phyloP scores from a whole-genome alignment of 2,329 filamentous ascomycete genomes.

The Coniochaeta hoffmannii region DNA sequence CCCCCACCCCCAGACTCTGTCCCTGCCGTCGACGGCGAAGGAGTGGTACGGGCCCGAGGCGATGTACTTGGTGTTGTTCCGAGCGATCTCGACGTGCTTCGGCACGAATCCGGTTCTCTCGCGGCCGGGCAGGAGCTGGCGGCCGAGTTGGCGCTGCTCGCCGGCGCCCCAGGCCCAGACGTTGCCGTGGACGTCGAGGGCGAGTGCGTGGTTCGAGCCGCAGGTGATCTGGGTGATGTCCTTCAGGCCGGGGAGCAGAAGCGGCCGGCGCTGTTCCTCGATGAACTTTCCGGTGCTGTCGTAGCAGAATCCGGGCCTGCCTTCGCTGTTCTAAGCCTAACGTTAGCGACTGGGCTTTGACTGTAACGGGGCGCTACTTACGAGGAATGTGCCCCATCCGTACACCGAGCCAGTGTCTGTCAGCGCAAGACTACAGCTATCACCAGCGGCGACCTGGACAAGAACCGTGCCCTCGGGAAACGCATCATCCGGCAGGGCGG shows the following conservation, averaged over 20 bases:
- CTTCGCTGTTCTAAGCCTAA: slow-evolving; percentile 9
- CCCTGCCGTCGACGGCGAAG: slow-evolving; percentile 53
- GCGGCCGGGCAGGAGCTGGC: slow-evolving; percentile 13
- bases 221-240: slow-evolving; percentile 45
- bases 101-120: slow-evolving; percentile 7
- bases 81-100: slow-evolving; percentile 25
- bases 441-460: slow-evolving; percentile 49
- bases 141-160: slow-evolving; percentile 59
- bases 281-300: slow-evolving; percentile 12
- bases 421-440: slow-evolving; percentile 54
- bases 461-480: slow-evolving; percentile 51
- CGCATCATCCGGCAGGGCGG: slow-evolving; percentile 38
- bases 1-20: slow-evolving; percentile 58
- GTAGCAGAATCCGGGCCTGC: slow-evolving; percentile 10
- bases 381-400: slow-evolving; percentile 60
- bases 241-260: slow-evolving; percentile 44
- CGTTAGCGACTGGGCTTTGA: neutral
- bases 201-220: slow-evolving; percentile 52
- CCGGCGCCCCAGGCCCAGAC: slow-evolving; percentile 59
- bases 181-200: slow-evolving; percentile 47
- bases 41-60: slow-evolving; percentile 56
- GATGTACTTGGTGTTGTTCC: slow-evolving; percentile 30
- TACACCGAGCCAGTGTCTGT: slow-evolving; percentile 56
- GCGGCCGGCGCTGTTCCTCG: slow-evolving; percentile 21
- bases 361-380: slow-evolving; percentile 25